phyloP scores from a whole-genome alignment of 495 filamentous ascomycete genomes.

The Talaromyces trachyspermus region DNA sequence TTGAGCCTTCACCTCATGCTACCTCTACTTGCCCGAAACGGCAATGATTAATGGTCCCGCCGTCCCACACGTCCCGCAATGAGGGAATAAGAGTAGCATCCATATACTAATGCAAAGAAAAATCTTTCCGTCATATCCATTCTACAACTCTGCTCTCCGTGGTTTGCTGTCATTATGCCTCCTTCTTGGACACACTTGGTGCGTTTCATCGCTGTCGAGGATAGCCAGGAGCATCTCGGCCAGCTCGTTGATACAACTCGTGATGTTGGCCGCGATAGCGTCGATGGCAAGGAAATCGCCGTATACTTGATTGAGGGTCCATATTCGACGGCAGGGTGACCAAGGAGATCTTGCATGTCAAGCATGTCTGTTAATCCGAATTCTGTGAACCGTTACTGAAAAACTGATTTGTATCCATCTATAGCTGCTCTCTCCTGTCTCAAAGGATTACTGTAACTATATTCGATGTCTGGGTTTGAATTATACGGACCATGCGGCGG shows the following conservation, averaged over 20 bases:
- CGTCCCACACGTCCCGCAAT: too few relatives aligned
- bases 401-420: not conserved
- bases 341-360: constrained; percentile 25
- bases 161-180: too few relatives aligned
- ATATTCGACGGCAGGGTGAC: constrained; percentile 34
- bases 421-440: constrained; percentile 28
- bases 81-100: too few relatives aligned
- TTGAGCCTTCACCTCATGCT: too few relatives aligned
- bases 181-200: constrained; percentile 37
- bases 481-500: constrained; percentile 33
- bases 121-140: too few relatives aligned
- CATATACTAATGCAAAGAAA: too few relatives aligned
- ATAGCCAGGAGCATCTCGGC: constrained; percentile 32
- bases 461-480: constrained; percentile 42
- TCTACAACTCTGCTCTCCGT: too few relatives aligned
- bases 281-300: constrained; percentile 26
- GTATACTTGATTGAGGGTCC: constrained; percentile 29
- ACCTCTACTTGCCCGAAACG: too few relatives aligned
- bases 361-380: constrained; percentile 11
- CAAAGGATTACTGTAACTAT: constrained; percentile 22
- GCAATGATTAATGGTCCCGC: too few relatives aligned
- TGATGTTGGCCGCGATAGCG: constrained; percentile 29
- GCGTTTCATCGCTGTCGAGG: constrained; percentile 40
- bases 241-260: constrained; percentile 27
- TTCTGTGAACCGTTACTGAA: not conserved